Evolutionary conservation across 352 stramenopile species (phyloP), one percentile per base, ranked within the genome.

Genomic region (Phytophthora pseudosyringae): DNA sequence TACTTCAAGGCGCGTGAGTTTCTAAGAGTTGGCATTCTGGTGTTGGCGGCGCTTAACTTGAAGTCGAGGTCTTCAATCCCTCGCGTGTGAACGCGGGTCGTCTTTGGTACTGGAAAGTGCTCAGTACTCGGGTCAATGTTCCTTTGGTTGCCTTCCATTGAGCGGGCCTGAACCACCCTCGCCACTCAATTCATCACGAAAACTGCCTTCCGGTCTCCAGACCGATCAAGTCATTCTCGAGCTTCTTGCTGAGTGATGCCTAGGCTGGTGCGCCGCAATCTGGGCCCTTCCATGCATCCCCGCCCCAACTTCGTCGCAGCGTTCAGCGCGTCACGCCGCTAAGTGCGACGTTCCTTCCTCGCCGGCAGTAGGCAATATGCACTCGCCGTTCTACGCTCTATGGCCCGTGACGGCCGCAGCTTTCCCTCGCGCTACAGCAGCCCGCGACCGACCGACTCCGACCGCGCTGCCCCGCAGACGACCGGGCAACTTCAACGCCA

Each of bases 281-380:
- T 36, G 15, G 56, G 18, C 58, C 58, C 59, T 61, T 67, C 59
- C 50, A 67, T 67, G 59, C 59, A 55, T 38, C 21, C 10, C 11
- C n/a, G 8, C 26, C 48, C 39, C 48, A 67, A 51, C 35, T 16
- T 28, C 51, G 21, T 51, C 12, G 52, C 35, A 57, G 28, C 52
- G 52, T 57, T 52, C 60, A 68, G 51, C 44, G 60, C 60, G 60
- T 68, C 60, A 68, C 51, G 11, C 33, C n/a, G 16, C 44, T 68
- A 68, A 68, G 60, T 68, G 59, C 60, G 40, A 55, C 16, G 25
- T 16, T 21, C 21, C 21, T 21, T 21, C 21, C 21, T 21, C 21
- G 28, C 12, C 25, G 5, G 11, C 31, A 46, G 40, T 31, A 54
- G 40, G 35, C 54, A 25, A 64, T 15, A 64, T 58, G 50, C 63